Percentiles rank a stretch among this genome's conserved stretches.
phyloP scores from a whole-genome alignment of 1,284 basidiomycete species.

The Rhodotorula sp. region DNA sequence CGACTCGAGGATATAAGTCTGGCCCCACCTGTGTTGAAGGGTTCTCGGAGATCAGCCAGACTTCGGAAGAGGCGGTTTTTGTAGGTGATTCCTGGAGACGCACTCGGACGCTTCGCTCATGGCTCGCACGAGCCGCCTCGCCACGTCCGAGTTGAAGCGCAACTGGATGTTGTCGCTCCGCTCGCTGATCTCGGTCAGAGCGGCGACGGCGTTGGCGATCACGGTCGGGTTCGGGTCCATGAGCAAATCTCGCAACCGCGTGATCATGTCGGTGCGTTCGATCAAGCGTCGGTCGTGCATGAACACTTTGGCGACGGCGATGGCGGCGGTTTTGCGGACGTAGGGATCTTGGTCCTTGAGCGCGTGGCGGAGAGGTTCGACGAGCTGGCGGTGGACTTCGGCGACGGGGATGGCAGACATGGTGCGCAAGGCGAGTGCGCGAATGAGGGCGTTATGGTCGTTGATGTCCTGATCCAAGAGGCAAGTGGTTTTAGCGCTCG shows the following conservation, averaged over 20 bases:
- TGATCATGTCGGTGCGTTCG: slow-evolving; percentile 80
- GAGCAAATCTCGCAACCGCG: slow-evolving; percentile 80
- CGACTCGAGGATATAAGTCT: slow-evolving; percentile 96
- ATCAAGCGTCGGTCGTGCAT: slow-evolving; percentile 77
- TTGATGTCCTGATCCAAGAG: slow-evolving; percentile 68
- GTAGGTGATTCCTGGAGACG: slow-evolving; percentile 47
- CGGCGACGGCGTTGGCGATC: slow-evolving; percentile 89
- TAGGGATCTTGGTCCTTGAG: slow-evolving; percentile 88
- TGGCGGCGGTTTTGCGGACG: slow-evolving; percentile 93
- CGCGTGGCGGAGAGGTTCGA: slow-evolving; percentile 81
- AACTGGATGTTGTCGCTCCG: slow-evolving; percentile 85
- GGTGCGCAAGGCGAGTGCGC: slow-evolving; percentile 87
- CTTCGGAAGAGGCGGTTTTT: not conserved
- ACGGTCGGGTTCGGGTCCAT: slow-evolving; percentile 93
- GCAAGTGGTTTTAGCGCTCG: not conserved
- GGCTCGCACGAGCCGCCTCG: slow-evolving; percentile 78
- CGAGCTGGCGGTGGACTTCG: slow-evolving; percentile 68
- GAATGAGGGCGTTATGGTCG: slow-evolving; percentile 86
- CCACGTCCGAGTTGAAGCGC: slow-evolving; percentile 75
- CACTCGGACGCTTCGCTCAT: slow-evolving; percentile 89
- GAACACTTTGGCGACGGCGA: slow-evolving; percentile 87
- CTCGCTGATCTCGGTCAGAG: slow-evolving; percentile 88
- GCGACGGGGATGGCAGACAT: slow-evolving; percentile 94
- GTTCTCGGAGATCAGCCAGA: not conserved
- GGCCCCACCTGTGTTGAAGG: slow-evolving; percentile 75